Base-by-base conservation (phyloP, 139 green algal genomes). In the Protoeuglena noctilucae region DNA sequence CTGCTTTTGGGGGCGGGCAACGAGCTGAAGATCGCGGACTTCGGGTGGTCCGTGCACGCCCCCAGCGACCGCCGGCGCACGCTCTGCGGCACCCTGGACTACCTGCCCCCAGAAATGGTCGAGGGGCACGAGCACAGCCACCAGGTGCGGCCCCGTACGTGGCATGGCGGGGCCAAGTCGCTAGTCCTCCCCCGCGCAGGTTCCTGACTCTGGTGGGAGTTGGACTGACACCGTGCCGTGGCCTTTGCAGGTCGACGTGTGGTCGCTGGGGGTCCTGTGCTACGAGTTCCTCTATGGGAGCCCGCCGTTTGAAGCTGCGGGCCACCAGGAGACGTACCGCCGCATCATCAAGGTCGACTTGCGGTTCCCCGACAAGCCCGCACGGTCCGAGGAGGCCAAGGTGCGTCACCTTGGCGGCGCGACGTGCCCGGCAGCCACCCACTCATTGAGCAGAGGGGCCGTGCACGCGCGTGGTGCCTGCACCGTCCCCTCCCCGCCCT, bases 51-150 rank as follows among this genome's bases (percentile, higher is more conserved):
- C 5, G 87, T 99, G 61, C 91, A 97, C 60, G 87, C 91, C 34
- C 87, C 89, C 40, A 81, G 82, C 59, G 76, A 71, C 58, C 21
- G 83, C 28, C 78, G 91, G 30, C 80, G 82, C 50, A 98, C 91
- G n/a, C 73, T 98, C 56, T 98, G 91, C 62, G 91, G 91, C 34
- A 98, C 91, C 3, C 76, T 98, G 46, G 91, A 98, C 77, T 98
- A 98, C 69, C 77, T 98, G 56, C 83, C 91, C 0, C 91, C 91
- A 0, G 91, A 98, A 69, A 97, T 98, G 91, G 76, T 93, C 28
- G 79, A 90, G 62, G 82, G 81, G 7, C 55, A 56, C 17, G 63
- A 74, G 39, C 80, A 85, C 51, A 72, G 74, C 56, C 21, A 59
- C 18, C 5, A 1, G 2, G n/a, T n/a, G n/a, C n/a, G n/a, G n/a